A percentile compares a stretch with the other conserved stretches of the same genome.
These are phyloP conservation scores for Jatropha multifida DNA, from an alignment of 441 rosid species.

Conservation along the genomic window DNA sequence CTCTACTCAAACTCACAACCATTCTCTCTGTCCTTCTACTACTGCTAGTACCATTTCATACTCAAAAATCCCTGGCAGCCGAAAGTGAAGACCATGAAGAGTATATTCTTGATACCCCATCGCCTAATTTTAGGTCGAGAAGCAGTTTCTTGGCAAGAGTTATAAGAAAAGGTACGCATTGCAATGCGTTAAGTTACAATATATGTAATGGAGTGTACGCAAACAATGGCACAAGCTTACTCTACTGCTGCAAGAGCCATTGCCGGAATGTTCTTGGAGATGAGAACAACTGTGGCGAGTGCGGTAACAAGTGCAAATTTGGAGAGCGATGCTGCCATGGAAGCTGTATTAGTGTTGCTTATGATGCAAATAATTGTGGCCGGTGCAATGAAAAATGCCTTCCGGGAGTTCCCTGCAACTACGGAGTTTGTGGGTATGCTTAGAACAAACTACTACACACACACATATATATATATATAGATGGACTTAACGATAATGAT, in stretches of 20 bases:
- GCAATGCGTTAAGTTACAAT: conserved; percentile 32
- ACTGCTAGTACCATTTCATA: conserved; percentile 22
- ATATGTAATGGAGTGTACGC: conserved; percentile 64
- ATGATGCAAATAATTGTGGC: conserved; percentile 56
- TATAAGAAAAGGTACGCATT: conserved; percentile 50
- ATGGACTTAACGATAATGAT: neutral
- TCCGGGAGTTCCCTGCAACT: conserved; percentile 48
- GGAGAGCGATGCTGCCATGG: conserved; percentile 65
- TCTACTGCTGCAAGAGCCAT: conserved; percentile 74
- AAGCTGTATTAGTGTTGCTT: conserved; percentile 35
- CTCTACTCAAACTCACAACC: conserved; percentile 30
- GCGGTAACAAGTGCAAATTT: conserved; percentile 51
- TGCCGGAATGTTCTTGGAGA: conserved; percentile 65
- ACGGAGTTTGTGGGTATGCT: conserved; percentile 72
- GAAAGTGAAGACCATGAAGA: conserved; percentile 36
- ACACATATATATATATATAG: neutral
- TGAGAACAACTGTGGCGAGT: conserved; percentile 60
- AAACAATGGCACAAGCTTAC: conserved; percentile 56
- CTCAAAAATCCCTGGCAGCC: conserved; percentile 31
- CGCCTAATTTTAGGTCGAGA: conserved; percentile 31
- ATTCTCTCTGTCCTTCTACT: conserved; percentile 29
- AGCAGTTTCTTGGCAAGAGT: conserved; percentile 40
- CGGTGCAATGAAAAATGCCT: conserved; percentile 52
- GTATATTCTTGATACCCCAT: conserved; percentile 52
- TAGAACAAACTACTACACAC: conserved; percentile 14